Evolutionary conservation across 108 stramenopile genomes (phyloP), one percentile per base, ranked within the genome.

Genomic region (Nitzschia inconspicua): DNA sequence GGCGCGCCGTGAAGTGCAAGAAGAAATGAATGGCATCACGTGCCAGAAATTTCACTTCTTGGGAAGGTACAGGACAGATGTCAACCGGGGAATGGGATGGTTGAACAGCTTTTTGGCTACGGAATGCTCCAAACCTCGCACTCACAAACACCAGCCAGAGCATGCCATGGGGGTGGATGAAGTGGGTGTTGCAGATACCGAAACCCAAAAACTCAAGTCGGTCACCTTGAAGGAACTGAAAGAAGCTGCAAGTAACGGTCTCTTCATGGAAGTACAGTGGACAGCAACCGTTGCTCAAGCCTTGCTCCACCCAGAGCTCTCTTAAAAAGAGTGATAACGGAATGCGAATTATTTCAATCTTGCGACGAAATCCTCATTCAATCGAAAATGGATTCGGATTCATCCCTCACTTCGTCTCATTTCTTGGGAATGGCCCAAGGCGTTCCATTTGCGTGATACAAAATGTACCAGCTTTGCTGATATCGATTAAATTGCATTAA

Each of bases 21-120:
- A 91, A 69, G 89, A 91, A 63, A 73, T 85, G 79, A 58, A 71
- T 22, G 66, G 65, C 23, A 29, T 86, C 5, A 27, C 18, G 5
- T 91, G 89, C 54, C 19, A 69, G 32, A 42, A 63, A 4, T 85
- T 82, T 59, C 61, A 66, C 13, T 51, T 66, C 27, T 50, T 91
- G 31, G 89, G 89, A 44, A 78, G 77, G 25, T 86, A 66, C 68
- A 70, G 85, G 4, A 85, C 85, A 3, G 89, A 91, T 67, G 89
- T 91, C 1, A 91, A 91, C 57, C 72, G 89, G 32, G 89, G 89
- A 8, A 77, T 85, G 80, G 89, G 89, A 0, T 91, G 89, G 90
- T 54, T 84, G 6, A 64, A 84, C 47, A 48, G 59, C 4, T 92
- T 73, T 52, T 43, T 88, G 9, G 87, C 87, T 3, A 52, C 57